Percentiles rank a stretch among this genome's conserved stretches.
Evolutionary conservation across 306 rosid genomes (phyloP).

Genomic region (Pyrus pyrifolia): DNA sequence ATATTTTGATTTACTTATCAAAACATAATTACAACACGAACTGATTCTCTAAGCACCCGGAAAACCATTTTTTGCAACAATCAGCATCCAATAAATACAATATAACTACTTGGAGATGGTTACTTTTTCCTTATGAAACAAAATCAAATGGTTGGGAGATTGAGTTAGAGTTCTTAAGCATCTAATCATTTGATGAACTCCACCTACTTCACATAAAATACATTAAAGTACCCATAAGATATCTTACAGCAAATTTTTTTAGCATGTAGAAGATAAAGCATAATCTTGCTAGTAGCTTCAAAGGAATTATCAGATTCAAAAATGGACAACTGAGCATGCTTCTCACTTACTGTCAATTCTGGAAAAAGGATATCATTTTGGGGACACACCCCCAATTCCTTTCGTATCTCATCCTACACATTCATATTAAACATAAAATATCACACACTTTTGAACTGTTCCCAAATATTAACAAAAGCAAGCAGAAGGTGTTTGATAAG

Average conservation of each 20-base stretch:
- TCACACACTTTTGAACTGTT: neutral
- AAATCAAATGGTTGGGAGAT: neutral
- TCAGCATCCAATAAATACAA: neutral
- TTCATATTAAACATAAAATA: conserved; percentile 2
- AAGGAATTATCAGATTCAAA: neutral
- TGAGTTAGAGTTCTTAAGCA: neutral
- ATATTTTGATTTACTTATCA: neutral
- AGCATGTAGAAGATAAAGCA: neutral
- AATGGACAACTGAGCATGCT: conserved; percentile 12
- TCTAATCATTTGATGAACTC: neutral
- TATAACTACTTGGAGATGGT: neutral
- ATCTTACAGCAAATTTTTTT: neutral
- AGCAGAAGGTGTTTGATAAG: neutral
- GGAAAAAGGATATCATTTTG: conserved; percentile 89
- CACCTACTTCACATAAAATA: neutral
- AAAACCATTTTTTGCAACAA: neutral
- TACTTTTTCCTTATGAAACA: neutral
- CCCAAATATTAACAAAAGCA: neutral
- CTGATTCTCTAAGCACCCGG: neutral
- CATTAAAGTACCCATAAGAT: neutral
- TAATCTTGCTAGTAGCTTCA: neutral
- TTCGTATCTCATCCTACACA: conserved; percentile 91
- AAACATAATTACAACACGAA: neutral
- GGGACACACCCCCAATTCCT: conserved; percentile 91
- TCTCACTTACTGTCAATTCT: conserved; percentile 77